Percentiles rank a stretch among this genome's conserved stretches.
phyloP scores from a whole-genome alignment of 169 alveolate species.

The Babesia ovis region DNA sequence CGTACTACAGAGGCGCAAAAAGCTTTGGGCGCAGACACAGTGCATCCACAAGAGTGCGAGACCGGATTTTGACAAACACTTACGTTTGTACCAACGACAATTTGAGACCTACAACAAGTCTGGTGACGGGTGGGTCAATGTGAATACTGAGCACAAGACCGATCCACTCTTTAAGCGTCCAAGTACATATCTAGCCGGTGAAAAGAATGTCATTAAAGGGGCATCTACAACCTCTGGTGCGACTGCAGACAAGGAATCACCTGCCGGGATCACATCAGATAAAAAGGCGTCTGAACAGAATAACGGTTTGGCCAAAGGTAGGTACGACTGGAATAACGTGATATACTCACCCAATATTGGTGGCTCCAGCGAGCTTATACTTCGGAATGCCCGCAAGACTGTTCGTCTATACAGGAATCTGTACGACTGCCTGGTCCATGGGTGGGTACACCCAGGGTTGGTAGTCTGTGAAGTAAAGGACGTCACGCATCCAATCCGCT shows the following conservation, averaged over 20 bases:
- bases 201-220: neutral
- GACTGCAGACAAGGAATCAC: neutral
- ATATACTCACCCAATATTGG: conserved; percentile 74
- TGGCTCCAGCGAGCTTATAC: conserved; percentile 70
- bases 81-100: conserved; percentile 66
- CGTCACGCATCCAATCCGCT: conserved; percentile 83
- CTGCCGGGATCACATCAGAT: neutral
- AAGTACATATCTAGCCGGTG: conserved; percentile 6
- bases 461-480: conserved; percentile 80
- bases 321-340: conserved; percentile 68
- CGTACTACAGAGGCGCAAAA: conserved; percentile 66
- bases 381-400: conserved; percentile 53
- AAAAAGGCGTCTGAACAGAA: neutral
- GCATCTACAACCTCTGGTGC: neutral
- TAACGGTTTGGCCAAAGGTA: conserved; percentile 1
- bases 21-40: conserved; percentile 73
- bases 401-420: conserved; percentile 64
- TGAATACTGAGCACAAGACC: conserved; percentile 12
- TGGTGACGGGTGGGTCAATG: conserved; percentile 74
- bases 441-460: conserved; percentile 79
- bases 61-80: conserved; percentile 51
- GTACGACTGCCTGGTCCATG: conserved; percentile 72
- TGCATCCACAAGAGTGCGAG: conserved; percentile 65
- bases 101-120: conserved; percentile 71
- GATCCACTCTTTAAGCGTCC: conserved; percentile 6